Percentiles rank a stretch among this genome's conserved stretches.
Conservation (phyloP, 495 filamentous ascomycete species). For the Apiosordaria backusii region DNA sequence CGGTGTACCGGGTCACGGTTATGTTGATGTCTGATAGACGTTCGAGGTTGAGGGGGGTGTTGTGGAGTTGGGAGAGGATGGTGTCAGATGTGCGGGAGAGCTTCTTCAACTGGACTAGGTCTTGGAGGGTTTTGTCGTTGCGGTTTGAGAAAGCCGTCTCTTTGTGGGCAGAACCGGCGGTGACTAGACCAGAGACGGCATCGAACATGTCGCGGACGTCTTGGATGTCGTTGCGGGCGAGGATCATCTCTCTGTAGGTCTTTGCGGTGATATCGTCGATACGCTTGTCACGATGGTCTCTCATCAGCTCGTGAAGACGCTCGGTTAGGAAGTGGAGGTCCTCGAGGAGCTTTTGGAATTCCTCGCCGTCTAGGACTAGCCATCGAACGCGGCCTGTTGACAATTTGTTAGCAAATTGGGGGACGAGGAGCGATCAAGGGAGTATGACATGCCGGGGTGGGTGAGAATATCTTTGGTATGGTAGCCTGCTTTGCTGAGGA, state of each 20-base stretch:
- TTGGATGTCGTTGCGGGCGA: conserved; percentile 28
- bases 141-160: conserved; percentile 1
- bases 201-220: conserved; percentile 31
- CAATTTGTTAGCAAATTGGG: no score
- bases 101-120: conserved; percentile 31
- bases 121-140: conserved; percentile 29
- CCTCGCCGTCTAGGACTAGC: conserved; percentile 30
- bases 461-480: conserved; percentile 32
- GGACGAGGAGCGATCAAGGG: no score
- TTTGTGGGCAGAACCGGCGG: conserved; percentile 19
- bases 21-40: conserved; percentile 15
- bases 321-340: conserved; percentile 34
- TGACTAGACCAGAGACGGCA: conserved; percentile 23
- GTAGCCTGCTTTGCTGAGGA: conserved; percentile 25
- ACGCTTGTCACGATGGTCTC: conserved; percentile 22
- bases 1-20: conserved; percentile 17
- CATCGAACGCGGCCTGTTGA: conserved; percentile 33
- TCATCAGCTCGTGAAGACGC: conserved; percentile 33
- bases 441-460: no score
- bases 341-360: conserved; percentile 26
- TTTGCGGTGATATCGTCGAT: conserved; percentile 35
- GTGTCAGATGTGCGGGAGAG: conserved; percentile 26
- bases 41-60: neutral
- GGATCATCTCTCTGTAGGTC: conserved; percentile 35
- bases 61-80: conserved; percentile 24